These are phyloP conservation scores for Leptomonas seymouri DNA, from an alignment of 208 protist genomes.

Conservation along the genomic window DNA sequence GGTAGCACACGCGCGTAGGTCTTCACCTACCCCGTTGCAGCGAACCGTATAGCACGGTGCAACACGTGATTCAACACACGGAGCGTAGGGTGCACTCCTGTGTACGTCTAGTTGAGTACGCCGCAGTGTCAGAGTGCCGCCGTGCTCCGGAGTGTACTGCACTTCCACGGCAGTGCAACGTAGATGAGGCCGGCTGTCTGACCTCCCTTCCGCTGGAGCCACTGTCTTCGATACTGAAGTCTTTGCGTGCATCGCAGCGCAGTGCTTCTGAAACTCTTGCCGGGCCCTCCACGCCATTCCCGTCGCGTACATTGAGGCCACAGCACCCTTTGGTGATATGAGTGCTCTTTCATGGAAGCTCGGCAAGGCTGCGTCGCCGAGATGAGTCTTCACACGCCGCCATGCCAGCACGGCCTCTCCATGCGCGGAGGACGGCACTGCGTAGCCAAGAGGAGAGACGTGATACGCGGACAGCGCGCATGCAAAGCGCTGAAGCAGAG, in stretches of 20 bases:
- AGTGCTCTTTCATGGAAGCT: background rate
- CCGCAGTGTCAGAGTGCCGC: background rate
- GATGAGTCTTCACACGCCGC: constrained; percentile 1
- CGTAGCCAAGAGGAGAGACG: constrained; percentile 10
- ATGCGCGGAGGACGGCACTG: constrained; percentile 6
- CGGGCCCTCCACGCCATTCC: constrained; percentile 1
- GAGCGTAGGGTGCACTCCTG: background rate
- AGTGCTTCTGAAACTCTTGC: constrained; percentile 1
- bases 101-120: background rate
- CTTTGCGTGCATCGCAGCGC: background rate
- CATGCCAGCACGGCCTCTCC: constrained; percentile 8
- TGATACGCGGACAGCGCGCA: constrained; percentile 17
- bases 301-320: background rate
- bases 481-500: constrained; percentile 42
- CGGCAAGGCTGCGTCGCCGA: background rate
- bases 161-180: constrained; percentile 1
- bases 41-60: background rate
- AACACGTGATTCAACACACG: background rate
- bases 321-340: background rate
- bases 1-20: constrained; percentile 11
- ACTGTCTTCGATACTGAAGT: background rate
- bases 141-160: background rate
- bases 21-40: background rate
- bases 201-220: background rate
- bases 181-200: background rate